Base-by-base conservation (phyloP, 2,329 filamentous ascomycete genomes). In the Fusarium burgessii region DNA sequence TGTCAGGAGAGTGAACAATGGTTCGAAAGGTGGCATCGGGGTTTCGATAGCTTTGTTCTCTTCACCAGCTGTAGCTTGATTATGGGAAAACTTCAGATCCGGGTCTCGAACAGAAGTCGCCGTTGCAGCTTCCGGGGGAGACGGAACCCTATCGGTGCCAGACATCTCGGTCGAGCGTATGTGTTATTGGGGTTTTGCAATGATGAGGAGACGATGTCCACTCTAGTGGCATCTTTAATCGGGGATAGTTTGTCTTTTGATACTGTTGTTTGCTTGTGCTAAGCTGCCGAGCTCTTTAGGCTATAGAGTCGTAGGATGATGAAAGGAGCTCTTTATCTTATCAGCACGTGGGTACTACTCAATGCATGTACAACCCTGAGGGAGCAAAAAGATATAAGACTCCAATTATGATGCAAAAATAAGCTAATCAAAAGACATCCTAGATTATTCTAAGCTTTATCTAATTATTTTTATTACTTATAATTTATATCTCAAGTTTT, bases 1-100 rank as follows among this genome's bases (percentile, higher is more conserved):
- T 77, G 93, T 90, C 71, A 98, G 86, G 43, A 98, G 85, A 2
- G 93, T 92, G 84, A 97, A 98, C 84, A 97, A 92, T 5, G 94
- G 93, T 46, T 90, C 86, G 80, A 97, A 95, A 5, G 83, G 79
- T 7, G 83, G 83, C 41, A 70, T 72, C 41, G 65, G 63, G 12
- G 43, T 33, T 20, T 68, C 72, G 13, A 66, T 63, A 23, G 69
- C 54, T 23, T 62, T 52, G 9, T 68, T 65, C 29, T 67, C 66
- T 56, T 57, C 36, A 20, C 70, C 49, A 29, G 49, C 23, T 23
- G 68, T 45, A 36, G 68, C 46, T 36, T 61, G 58, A 40, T 62
- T 57, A 60, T 60, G 66, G 27, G 66, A 59, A 32, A 60, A 65
- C 58, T 71, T 66, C 43, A 61, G 18, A 43, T 66, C 66, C 12